These are phyloP conservation scores for Mucor plumbeus DNA, from an alignment of 371 early-diverging fungal genomes.

Conservation along the genomic window DNA sequence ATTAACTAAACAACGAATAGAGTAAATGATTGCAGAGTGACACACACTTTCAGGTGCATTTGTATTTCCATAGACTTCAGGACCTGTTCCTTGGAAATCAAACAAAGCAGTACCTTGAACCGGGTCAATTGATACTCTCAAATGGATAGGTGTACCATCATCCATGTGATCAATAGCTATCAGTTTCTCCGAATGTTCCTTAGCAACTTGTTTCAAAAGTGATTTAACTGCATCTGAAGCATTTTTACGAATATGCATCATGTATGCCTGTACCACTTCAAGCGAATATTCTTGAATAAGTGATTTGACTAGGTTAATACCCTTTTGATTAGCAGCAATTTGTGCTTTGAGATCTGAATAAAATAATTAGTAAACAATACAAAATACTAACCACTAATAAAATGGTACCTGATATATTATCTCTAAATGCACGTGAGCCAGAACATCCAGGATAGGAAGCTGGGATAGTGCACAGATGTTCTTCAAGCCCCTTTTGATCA, in stretches of 20 bases:
- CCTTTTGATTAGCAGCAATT: constrained; percentile 96
- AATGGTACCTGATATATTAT: constrained; percentile 76
- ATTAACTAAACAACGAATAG: constrained; percentile 87
- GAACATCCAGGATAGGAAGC: constrained; percentile 85
- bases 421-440: constrained; percentile 84
- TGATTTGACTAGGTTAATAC: constrained; percentile 81
- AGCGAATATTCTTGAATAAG: constrained; percentile 87
- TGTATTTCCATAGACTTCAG: constrained; percentile 79
- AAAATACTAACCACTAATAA: no score
- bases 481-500: constrained; percentile 76
- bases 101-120: constrained; percentile 82
- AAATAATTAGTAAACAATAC: not conserved
- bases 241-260: constrained; percentile 84
- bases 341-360: constrained; percentile 87
- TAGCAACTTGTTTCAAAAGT: constrained; percentile 67
- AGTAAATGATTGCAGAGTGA: constrained; percentile 94
- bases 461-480: constrained; percentile 79
- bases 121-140: constrained; percentile 75
- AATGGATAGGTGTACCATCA: constrained; percentile 87
- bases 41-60: constrained; percentile 72
- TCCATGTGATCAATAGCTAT: constrained; percentile 89
- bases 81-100: constrained; percentile 93
- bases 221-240: constrained; percentile 88
- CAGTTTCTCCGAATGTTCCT: constrained; percentile 51
- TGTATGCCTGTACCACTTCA: constrained; percentile 92